phyloP scores from a whole-genome alignment of 768 basidiomycete genomes.

The Terana coerulea region DNA sequence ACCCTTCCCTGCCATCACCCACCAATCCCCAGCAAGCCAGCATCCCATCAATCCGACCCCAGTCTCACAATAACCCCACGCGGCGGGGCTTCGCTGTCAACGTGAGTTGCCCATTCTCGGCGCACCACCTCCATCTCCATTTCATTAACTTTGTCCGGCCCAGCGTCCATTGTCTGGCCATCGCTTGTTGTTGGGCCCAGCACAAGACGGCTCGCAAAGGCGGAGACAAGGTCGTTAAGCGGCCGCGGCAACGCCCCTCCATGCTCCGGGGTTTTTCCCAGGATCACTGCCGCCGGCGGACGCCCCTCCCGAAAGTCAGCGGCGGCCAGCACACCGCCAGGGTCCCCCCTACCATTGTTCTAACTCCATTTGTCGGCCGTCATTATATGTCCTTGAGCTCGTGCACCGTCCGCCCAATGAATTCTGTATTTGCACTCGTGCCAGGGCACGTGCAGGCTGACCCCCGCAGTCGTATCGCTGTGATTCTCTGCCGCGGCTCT shows the following conservation, averaged over 20 bases:
- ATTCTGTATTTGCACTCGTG: neutral
- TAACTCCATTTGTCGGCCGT: neutral
- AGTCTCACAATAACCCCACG: constrained; percentile 11
- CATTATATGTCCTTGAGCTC: neutral
- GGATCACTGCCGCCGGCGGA: constrained; percentile 1
- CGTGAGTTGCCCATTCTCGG: neutral
- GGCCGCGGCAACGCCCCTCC: neutral
- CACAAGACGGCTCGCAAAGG: neutral
- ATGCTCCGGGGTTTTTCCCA: constrained; percentile 6
- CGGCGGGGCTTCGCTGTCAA: neutral
- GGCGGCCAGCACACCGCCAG: neutral
- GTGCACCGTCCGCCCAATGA: neutral
- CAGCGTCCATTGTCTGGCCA: neutral
- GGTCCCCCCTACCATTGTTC: constrained; percentile 2
- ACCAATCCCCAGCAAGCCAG: too few relatives aligned
- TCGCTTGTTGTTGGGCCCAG: neutral
- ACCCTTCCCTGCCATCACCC: too few relatives aligned
- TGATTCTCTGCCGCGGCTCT: too few relatives aligned
- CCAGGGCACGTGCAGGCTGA: neutral
- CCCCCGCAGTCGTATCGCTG: neutral
- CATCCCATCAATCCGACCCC: neutral
- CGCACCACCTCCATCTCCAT: neutral
- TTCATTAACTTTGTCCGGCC: neutral
- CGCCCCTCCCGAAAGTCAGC: constrained; percentile 5
- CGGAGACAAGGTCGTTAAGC: neutral